Base-by-base conservation (phyloP, 768 basidiomycete species). In the Mycena haematopus region DNA sequence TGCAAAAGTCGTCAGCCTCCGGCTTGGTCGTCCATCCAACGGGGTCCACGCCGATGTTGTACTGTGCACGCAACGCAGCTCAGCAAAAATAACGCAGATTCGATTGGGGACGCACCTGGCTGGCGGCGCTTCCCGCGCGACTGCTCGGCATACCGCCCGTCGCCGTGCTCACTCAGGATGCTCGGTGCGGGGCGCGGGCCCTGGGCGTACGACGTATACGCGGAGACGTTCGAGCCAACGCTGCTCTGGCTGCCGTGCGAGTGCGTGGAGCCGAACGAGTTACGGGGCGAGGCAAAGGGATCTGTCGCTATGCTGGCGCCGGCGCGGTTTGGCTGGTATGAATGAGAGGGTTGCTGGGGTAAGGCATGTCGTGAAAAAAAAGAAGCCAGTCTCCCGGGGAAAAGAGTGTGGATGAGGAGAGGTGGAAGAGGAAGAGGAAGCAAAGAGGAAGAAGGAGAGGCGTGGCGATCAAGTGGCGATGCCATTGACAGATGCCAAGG, bases 1-100 rank as follows among this genome's bases (percentile, higher is more conserved):
- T 61, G 60, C 52, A 61, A 10, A 52, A 50, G 60, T 62, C 54
- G 54, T 62, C 60, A 6, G 46, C 38, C 47, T 62, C n/a, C n/a
- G n/a, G n/a, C n/a, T n/a, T n/a, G n/a, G n/a, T n/a, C n/a, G n/a
- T n/a, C n/a, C n/a, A n/a, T n/a, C n/a, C n/a, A n/a, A n/a, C n/a
- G n/a, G n/a, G n/a, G n/a, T n/a, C n/a, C n/a, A n/a, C n/a, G n/a
- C 60, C 58, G 58, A 60, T 42, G 33, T 53, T 52, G 38, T 53
- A 60, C 52, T 60, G 51, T 45, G 36, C n/a, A n/a, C n/a, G n/a
- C n/a, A 33, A 40, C 52, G 6, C 35, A 15, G 21, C 50, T 52
- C 49, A 58, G 49, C 31, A 40, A 42, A 29, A 31, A 31, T 27
- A 52, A 58, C 40, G 13, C 57, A 58, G 49, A 51, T 51, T 51